Evolutionary conservation across 495 filamentous ascomycete species (phyloP).

Genomic region (Daldinia vernicosa): DNA sequence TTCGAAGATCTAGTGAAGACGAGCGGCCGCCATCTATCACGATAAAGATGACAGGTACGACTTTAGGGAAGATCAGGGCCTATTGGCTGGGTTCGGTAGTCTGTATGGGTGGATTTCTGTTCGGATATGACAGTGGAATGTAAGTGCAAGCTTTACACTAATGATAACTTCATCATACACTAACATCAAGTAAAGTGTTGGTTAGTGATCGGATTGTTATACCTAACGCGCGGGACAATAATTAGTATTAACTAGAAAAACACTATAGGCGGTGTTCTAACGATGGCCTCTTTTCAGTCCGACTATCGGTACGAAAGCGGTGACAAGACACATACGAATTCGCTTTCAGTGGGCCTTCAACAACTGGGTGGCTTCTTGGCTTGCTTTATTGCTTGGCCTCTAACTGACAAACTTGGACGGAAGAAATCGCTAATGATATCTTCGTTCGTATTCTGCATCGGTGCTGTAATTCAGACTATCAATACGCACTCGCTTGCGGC

Average conservation of each 20-base stretch:
- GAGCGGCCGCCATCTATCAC: conserved; percentile 47
- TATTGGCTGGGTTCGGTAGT: conserved; percentile 64
- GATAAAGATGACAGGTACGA: conserved; percentile 47
- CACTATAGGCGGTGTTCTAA: conserved; percentile 51
- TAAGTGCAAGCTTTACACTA: conserved; percentile 38
- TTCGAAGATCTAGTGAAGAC: conserved; percentile 41
- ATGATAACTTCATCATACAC: not conserved
- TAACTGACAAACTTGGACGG: conserved; percentile 51
- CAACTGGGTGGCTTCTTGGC: conserved; percentile 50
- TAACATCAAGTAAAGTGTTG: conserved; percentile 31
- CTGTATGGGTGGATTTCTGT: conserved; percentile 53
- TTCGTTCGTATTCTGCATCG: conserved; percentile 51
- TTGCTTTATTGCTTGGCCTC: conserved; percentile 51
- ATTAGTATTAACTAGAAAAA: not conserved
- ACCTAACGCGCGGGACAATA: not conserved
- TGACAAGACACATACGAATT: conserved; percentile 37
- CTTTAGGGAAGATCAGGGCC: conserved; percentile 54
- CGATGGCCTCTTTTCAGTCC: conserved; percentile 41
- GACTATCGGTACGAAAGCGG: conserved; percentile 46
- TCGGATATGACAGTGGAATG: conserved; percentile 53
- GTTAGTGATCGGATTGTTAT: conserved; percentile 16
- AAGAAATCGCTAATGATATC: conserved; percentile 50
- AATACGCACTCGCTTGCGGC: conserved; percentile 48
- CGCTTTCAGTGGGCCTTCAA: conserved; percentile 42
- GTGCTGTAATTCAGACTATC: conserved; percentile 51